Percentiles rank a stretch among this genome's conserved stretches.
Evolutionary conservation across 352 stramenopile species (phyloP).

Genomic region (Pythium chondricola): DNA sequence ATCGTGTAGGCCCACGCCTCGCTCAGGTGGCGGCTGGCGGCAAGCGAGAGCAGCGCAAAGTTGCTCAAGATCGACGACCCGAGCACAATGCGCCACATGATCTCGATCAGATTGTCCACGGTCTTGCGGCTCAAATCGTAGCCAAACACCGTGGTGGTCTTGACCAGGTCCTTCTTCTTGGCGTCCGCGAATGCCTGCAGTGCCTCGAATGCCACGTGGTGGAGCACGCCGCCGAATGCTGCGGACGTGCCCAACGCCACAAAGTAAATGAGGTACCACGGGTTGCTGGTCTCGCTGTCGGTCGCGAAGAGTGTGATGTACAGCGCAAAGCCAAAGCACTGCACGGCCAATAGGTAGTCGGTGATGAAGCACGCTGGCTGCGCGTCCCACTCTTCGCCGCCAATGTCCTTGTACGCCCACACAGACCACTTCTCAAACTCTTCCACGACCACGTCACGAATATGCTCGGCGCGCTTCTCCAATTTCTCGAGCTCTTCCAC

Average conservation of each 20-base stretch:
- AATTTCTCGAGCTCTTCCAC: conserved; percentile 37
- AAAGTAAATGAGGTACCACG: conserved; percentile 87
- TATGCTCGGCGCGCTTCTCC: conserved; percentile 51
- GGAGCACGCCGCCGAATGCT: conserved; percentile 64
- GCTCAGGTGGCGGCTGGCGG: conserved; percentile 66
- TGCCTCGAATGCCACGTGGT: conserved; percentile 78
- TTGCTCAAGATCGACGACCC: conserved; percentile 79
- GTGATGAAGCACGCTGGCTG: conserved; percentile 86
- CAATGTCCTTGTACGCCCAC: conserved; percentile 69
- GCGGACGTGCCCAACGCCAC: conserved; percentile 76
- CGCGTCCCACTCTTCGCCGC: conserved; percentile 79
- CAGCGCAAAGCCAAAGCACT: conserved; percentile 77
- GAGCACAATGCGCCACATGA: conserved; percentile 77
- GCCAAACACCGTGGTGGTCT: conserved; percentile 71
- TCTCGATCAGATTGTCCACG: conserved; percentile 68
- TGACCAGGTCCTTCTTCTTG: conserved; percentile 56
- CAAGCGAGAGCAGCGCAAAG: conserved; percentile 76
- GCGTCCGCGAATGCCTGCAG: conserved; percentile 64
- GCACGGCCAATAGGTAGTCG: conserved; percentile 76
- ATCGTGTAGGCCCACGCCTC: conserved; percentile 72
- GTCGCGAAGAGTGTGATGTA: conserved; percentile 75
- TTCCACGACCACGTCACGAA: conserved; percentile 54
- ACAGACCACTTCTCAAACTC: conserved; percentile 46
- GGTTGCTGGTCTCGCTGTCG: conserved; percentile 33
- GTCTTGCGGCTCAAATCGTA: conserved; percentile 58